phyloP scores from a whole-genome alignment of 371 early-diverging fungal genomes.

The Dipsacomyces acuminosporus region DNA sequence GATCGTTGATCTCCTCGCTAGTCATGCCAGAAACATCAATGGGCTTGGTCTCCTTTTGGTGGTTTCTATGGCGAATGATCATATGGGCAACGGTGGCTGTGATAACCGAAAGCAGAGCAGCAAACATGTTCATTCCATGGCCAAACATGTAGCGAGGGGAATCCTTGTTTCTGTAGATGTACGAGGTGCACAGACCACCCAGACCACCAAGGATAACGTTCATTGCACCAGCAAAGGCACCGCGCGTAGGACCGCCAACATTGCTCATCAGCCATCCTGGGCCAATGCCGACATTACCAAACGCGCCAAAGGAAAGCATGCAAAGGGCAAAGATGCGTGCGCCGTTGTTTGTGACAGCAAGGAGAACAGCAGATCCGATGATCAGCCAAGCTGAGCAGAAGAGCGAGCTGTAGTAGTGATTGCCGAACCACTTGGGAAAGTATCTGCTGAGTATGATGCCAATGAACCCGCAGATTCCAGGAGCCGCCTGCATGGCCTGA shows the following conservation, averaged over 20 bases:
- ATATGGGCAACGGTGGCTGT: conserved; percentile 14
- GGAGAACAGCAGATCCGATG: conserved; percentile 24
- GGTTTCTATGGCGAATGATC: conserved; percentile 31
- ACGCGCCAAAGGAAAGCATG: conserved; percentile 30
- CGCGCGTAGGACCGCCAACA: conserved; percentile 38
- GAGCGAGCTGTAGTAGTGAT: conserved; percentile 28
- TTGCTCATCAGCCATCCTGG: conserved; percentile 45
- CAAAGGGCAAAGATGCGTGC: conserved; percentile 43
- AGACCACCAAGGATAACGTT: conserved; percentile 55
- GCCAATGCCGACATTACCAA: conserved; percentile 27
- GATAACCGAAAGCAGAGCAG: conserved; percentile 12
- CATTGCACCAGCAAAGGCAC: conserved; percentile 30
- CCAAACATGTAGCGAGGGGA: conserved; percentile 52
- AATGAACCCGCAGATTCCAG: conserved; percentile 30
- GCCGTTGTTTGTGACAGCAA: conserved; percentile 32
- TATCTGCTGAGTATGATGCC: conserved; percentile 24
- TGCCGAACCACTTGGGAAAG: conserved; percentile 24
- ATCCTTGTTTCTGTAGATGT: conserved; percentile 58
- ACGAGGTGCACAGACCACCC: conserved; percentile 61
- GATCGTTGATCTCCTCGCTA: conserved; percentile 15
- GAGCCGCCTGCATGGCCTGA: conserved; percentile 41
- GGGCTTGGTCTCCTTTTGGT: conserved; percentile 17
- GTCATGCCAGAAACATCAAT: conserved; percentile 20
- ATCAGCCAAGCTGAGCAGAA: conserved; percentile 23
- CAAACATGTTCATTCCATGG: conserved; percentile 36